Conservation (phyloP, 495 filamentous ascomycete genomes). For the Neurospora sp. region DNA sequence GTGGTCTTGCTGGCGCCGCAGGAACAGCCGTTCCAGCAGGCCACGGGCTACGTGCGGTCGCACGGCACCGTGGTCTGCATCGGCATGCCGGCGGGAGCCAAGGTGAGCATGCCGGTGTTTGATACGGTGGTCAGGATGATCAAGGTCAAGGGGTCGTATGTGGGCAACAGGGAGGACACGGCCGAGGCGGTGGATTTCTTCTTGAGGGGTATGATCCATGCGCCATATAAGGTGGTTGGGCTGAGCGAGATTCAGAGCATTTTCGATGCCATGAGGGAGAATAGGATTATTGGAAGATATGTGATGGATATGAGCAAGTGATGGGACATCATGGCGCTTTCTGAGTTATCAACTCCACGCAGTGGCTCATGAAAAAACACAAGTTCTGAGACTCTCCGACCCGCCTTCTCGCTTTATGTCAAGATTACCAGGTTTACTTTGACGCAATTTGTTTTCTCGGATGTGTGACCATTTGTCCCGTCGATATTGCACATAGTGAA, state of each 20-base stretch:
- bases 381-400: background rate
- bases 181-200: slow-evolving; percentile 83
- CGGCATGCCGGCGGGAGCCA: slow-evolving; percentile 68
- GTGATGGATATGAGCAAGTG: slow-evolving; percentile 56
- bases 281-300: slow-evolving; percentile 74
- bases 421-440: background rate
- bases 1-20: slow-evolving; percentile 72
- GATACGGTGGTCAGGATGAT: slow-evolving; percentile 74
- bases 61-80: slow-evolving; percentile 70
- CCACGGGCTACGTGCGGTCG: slow-evolving; percentile 66
- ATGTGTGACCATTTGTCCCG: background rate
- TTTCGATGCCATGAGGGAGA: slow-evolving; percentile 59
- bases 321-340: background rate
- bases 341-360: too few species aligned
- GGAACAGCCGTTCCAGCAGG: slow-evolving; percentile 90
- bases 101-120: slow-evolving; percentile 70
- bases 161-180: slow-evolving; percentile 75
- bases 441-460: background rate
- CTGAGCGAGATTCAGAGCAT: slow-evolving; percentile 63
- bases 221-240: slow-evolving; percentile 71
- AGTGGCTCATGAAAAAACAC: too few species aligned
- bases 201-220: slow-evolving; percentile 65
- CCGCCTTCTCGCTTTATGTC: background rate
- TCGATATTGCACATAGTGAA: too few species aligned
- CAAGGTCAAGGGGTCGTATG: slow-evolving; percentile 80